Evolutionary conservation across 768 basidiomycete genomes (phyloP).

Genomic region (Cystofilobasidium bisporidii): DNA sequence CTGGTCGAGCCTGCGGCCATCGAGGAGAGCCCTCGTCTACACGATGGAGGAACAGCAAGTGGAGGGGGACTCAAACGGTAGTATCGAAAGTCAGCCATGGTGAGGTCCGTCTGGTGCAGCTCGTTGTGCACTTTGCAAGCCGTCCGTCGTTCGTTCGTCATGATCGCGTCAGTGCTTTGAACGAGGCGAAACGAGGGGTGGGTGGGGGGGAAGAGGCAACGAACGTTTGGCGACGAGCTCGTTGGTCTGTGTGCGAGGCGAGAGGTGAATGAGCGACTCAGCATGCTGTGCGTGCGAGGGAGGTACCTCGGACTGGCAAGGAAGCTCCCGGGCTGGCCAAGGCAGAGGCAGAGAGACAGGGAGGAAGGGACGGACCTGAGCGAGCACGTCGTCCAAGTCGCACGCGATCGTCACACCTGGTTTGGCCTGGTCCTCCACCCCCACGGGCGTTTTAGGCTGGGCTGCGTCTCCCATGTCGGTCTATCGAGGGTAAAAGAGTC

Average conservation of each 20-base stretch:
- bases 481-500: no score
- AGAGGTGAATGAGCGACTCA: neutral
- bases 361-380: constrained; percentile 1
- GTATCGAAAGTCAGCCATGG: constrained; percentile 20
- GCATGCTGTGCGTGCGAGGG: neutral
- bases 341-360: neutral
- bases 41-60: no score
- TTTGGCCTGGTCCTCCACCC: no score
- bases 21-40: no score
- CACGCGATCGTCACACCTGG: constrained; percentile 17
- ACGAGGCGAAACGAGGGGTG: neutral
- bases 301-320: no score
- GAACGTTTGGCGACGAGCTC: constrained; percentile 14
- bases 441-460: no score
- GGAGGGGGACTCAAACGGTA: neutral
- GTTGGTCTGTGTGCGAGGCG: constrained; percentile 21
- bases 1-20: no score
- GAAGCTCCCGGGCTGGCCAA: neutral
- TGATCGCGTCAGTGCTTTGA: neutral
- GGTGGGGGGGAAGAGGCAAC: neutral
- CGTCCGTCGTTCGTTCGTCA: no score
- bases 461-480: no score
- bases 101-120: constrained; percentile 15
- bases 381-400: constrained; percentile 21
- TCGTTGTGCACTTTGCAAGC: constrained; percentile 19